Conservation (phyloP, 2,329 filamentous ascomycete genomes). For the Arthrobotrys sphaeroides region DNA sequence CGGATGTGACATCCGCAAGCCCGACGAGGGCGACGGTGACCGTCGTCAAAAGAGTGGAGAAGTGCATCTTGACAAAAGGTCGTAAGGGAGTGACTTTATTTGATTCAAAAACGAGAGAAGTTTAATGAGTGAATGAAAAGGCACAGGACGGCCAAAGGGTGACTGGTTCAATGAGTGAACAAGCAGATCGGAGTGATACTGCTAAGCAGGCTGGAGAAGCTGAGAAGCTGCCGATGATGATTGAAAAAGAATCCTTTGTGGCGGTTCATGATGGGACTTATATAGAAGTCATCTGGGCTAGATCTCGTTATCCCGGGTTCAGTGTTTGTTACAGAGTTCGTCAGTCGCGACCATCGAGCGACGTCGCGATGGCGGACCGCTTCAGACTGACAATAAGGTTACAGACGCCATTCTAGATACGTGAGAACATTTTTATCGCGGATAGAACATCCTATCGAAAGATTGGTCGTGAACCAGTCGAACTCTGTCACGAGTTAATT, state of each 20-base stretch:
- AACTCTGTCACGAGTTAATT: too few relatives aligned
- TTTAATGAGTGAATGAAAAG: not conserved
- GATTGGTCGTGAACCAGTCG: too few relatives aligned
- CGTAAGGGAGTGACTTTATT: not conserved
- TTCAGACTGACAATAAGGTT: not conserved
- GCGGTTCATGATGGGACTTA: not conserved
- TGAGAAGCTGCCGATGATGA: not conserved
- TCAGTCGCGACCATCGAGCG: too few relatives aligned
- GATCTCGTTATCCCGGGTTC: not conserved
- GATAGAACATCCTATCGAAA: too few relatives aligned
- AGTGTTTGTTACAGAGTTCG: too few relatives aligned
- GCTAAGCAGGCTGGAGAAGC: too few relatives aligned
- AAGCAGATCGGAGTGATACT: not conserved
- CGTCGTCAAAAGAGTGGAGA: not conserved
- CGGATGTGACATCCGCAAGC: not conserved
- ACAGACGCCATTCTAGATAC: not conserved
- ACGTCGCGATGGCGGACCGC: not conserved
- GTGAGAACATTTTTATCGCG: too few relatives aligned
- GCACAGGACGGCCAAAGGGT: not conserved
- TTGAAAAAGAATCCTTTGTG: not conserved
- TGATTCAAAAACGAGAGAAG: too few relatives aligned
- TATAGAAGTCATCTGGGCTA: not conserved
- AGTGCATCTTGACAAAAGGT: slow-evolving; percentile 1
- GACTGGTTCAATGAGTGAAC: not conserved
- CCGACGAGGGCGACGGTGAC: not conserved